Evolutionary conservation across 2,329 filamentous ascomycete species (phyloP).

Genomic region (Neopestalotiopsis sp.): DNA sequence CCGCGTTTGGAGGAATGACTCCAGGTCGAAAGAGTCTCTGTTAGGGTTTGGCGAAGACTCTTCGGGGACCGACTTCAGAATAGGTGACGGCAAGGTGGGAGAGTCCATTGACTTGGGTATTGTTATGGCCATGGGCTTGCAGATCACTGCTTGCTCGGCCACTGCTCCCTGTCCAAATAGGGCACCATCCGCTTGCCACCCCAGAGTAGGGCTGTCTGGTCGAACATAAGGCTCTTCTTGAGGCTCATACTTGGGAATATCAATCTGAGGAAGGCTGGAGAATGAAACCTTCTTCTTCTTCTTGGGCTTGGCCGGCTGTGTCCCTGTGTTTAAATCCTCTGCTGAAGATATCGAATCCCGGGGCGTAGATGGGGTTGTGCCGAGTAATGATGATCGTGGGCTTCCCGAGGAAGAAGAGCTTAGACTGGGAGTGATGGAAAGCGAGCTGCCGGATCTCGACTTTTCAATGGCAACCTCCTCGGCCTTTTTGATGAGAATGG

Average conservation of each 20-base stretch:
- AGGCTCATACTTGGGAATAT: constrained; percentile 32
- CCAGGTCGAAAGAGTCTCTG: constrained; percentile 33
- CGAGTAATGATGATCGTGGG: constrained; percentile 48
- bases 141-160: neutral
- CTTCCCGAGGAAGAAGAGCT: constrained; percentile 55
- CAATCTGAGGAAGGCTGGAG: constrained; percentile 39
- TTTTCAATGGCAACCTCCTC: constrained; percentile 46
- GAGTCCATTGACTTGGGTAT: neutral
- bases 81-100: constrained; percentile 18
- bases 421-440: constrained; percentile 44
- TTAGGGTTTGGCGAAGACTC: constrained; percentile 17
- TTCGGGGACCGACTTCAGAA: constrained; percentile 21
- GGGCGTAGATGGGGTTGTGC: constrained; percentile 50
- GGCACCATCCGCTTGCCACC: constrained; percentile 50
- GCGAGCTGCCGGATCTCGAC: constrained; percentile 42
- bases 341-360: constrained; percentile 42
- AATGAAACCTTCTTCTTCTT: constrained; percentile 52
- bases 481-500: constrained; percentile 51
- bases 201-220: constrained; percentile 66
- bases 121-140: neutral
- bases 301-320: constrained; percentile 25
- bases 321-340: constrained; percentile 27
- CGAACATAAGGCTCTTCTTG: constrained; percentile 55
- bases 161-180: constrained; percentile 22
- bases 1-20: constrained; percentile 45